Conservation (phyloP, 176 grass and related monocot genomes). For the Miscanthus lutarioriparius region DNA sequence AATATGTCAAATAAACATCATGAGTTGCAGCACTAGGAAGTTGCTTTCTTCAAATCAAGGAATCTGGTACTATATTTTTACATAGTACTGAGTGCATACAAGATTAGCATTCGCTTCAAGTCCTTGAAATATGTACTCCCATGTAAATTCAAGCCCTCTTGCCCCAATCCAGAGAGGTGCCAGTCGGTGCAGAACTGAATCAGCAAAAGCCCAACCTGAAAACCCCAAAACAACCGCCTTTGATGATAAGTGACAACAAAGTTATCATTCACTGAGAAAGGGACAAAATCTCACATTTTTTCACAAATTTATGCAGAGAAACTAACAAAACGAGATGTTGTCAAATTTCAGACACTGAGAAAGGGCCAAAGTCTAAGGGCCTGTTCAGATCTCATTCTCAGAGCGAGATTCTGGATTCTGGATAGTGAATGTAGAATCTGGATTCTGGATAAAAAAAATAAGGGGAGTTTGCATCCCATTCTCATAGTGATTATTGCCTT, state of each 20-base stretch:
- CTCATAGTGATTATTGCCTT: not conserved
- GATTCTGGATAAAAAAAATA: not conserved
- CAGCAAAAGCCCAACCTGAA: constrained; percentile 99
- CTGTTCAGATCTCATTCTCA: not conserved
- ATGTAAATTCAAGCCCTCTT: constrained; percentile 96
- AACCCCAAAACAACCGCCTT: constrained; percentile 24
- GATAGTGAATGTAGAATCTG: not conserved
- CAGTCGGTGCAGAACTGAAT: constrained; percentile 84
- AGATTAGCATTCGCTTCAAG: constrained; percentile 98
- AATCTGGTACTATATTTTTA: constrained; percentile 26
- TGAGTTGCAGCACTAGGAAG: not conserved
- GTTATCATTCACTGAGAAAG: constrained; percentile 5
- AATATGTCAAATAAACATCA: constrained; percentile 16
- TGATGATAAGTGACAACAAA: constrained; percentile 15
- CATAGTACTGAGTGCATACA: constrained; percentile 49
- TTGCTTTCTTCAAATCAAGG: constrained; percentile 18
- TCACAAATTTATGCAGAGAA: not conserved
- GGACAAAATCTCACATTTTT: not conserved
- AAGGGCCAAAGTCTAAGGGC: too few species aligned
- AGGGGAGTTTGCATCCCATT: not conserved
- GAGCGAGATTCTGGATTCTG: not conserved
- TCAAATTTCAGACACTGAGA: not conserved
- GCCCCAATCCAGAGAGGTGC: constrained; percentile 98
- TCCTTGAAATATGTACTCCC: constrained; percentile 98
- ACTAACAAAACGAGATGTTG: constrained; percentile 12